Base-by-base conservation (phyloP, 1,284 basidiomycete species). In the Paramarasmius palmivorus region DNA sequence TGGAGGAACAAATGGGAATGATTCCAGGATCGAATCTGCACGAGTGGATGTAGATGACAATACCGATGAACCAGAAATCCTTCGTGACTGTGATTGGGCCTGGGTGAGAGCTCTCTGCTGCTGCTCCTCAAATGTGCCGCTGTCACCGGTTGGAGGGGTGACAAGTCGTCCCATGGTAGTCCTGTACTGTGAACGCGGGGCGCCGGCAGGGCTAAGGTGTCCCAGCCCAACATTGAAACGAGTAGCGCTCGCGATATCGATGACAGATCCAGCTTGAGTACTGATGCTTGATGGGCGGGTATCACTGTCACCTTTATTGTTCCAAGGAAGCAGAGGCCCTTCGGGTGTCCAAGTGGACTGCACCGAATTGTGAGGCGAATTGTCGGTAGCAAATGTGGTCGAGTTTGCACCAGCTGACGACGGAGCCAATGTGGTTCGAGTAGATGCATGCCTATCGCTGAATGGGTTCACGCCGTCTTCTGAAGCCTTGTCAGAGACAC, bases 1-100 rank as follows among this genome's bases (percentile, higher is more conserved):
- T 0, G 90, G 90, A 20, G 90, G 90, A 7, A 92, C 89, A 65
- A 92, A 92, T 39, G 88, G 88, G 77, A 92, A 92, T 22, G 82
- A 85, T 68, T 90, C 89, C 20, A 92, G 76, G 57, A 92, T 89
- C 1, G 90, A 91, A 66, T 92, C 90, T 37, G 87, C 85, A 53
- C 79, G 76, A 3, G 83, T 83, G 20, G 86, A 85, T n/a, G 84
- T 74, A 10, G 82, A 81, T 34, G 84, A 84, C 53, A 86, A 68
- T 50, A 82, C 78, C 23, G 87, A 88, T 12, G 82, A 79, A 56
- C 77, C 77, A 6, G 86, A 88, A 54, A 81, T 75, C 50, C 83
- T 74, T 59, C 83, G 79, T 9, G 80, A 82, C 53, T 78, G 82
- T 15, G 79, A 78, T 57, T 82, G 79, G 29, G 79, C 78, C 49